These are phyloP conservation scores for Limonium bicolor DNA, from an alignment of 148 eudicot species.

Conservation along the genomic window DNA sequence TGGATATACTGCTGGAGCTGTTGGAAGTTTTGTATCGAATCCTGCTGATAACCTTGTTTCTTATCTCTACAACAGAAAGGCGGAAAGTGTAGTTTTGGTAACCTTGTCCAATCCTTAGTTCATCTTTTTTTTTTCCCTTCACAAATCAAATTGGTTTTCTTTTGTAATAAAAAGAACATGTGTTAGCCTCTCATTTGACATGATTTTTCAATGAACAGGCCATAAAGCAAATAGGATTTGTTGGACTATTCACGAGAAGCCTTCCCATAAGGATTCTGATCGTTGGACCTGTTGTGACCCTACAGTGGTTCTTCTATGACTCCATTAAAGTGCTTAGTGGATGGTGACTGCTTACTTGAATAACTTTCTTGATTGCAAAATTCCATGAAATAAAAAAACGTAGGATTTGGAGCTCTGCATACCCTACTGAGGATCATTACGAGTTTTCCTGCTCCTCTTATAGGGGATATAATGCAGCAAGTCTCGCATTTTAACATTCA, in stretches of 20 bases:
- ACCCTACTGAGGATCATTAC: background rate
- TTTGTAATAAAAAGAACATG: background rate
- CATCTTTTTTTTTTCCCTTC: no score
- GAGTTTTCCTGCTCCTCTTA: background rate
- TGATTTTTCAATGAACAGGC: constrained; percentile 33
- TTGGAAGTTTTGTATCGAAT: constrained; percentile 49
- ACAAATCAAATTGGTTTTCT: background rate
- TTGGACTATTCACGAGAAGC: constrained; percentile 79
- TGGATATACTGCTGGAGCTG: constrained; percentile 49
- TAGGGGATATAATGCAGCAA: background rate
- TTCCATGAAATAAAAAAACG: background rate
- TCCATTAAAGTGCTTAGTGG: constrained; percentile 66
- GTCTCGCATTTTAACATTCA: background rate
- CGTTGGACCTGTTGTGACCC: constrained; percentile 83
- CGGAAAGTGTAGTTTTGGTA: constrained; percentile 14
- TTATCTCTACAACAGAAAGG: constrained; percentile 40
- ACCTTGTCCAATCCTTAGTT: no score
- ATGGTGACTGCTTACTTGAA: constrained; percentile 40
- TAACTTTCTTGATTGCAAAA: background rate
- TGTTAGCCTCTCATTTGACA: background rate
- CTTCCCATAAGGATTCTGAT: constrained; percentile 68
- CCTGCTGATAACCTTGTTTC: constrained; percentile 64
- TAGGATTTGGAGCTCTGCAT: background rate
- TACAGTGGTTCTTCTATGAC: constrained; percentile 92
- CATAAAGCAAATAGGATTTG: constrained; percentile 58